phyloP scores from a whole-genome alignment of 2,329 filamentous ascomycete genomes.

The Trichoderma atrobrunneum region DNA sequence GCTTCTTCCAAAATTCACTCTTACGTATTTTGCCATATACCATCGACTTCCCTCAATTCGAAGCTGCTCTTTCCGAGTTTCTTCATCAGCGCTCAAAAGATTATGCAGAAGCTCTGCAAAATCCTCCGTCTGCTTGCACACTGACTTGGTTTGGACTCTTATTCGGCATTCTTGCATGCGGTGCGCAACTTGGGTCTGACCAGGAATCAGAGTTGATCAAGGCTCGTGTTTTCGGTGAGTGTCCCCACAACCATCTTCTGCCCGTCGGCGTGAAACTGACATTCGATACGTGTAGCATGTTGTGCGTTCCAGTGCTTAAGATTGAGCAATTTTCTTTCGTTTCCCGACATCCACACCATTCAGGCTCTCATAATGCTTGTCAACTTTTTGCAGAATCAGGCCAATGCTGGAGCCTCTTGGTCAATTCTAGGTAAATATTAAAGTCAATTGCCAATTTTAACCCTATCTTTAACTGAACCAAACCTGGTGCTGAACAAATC shows the following conservation, averaged over 20 bases:
- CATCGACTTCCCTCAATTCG: not conserved
- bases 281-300: not conserved
- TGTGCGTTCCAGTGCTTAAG: not conserved
- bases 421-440: not conserved
- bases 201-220: not conserved
- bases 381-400: not conserved
- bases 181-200: not conserved
- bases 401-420: not conserved
- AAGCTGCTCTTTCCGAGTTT: not conserved
- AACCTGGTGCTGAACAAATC: not conserved
- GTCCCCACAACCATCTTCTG: not conserved
- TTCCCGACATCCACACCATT: not conserved
- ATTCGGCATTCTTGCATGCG: not conserved
- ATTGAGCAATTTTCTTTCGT: not conserved
- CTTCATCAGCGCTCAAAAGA: not conserved
- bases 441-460: not conserved
- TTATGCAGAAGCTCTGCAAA: not conserved
- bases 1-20: not conserved
- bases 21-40: not conserved
- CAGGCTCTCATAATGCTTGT: not conserved
- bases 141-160: not conserved
- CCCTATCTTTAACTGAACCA: not conserved
- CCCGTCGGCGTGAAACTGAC: not conserved
- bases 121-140: not conserved
- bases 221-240: not conserved